Percentiles rank a stretch among this genome's conserved stretches.
These are phyloP conservation scores for Dorcoceras hygrometricum DNA, from an alignment of 257 asterid genomes.

Conservation along the genomic window DNA sequence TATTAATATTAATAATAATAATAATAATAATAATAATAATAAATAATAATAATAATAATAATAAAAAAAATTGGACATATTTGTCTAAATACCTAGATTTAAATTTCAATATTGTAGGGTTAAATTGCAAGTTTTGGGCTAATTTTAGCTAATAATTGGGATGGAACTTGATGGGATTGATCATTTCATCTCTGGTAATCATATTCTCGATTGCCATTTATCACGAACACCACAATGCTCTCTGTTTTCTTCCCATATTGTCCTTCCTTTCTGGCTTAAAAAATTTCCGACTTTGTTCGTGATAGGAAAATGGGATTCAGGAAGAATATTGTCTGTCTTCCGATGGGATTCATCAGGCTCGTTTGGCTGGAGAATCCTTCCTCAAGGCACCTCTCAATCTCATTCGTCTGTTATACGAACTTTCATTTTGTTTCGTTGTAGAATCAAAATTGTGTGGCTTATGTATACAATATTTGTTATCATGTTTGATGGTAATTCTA, in stretches of 20 bases:
- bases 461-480: neutral
- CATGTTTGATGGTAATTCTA: neutral
- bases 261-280: no score
- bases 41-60: no score
- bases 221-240: neutral
- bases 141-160: no score
- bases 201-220: neutral
- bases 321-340: constrained; percentile 73
- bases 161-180: constrained; percentile 34
- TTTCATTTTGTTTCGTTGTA: neutral
- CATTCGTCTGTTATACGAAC: neutral
- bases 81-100: no score
- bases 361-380: constrained; percentile 67
- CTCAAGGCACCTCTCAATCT: constrained; percentile 35
- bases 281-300: neutral
- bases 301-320: constrained; percentile 79
- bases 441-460: neutral
- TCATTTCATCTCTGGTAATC: constrained; percentile 78
- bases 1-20: no score
- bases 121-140: no score
- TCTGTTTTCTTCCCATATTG: neutral
- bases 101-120: no score
- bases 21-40: no score
- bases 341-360: constrained; percentile 84
- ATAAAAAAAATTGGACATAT: no score